Percentiles rank a stretch among this genome's conserved stretches.
Conservation (phyloP, 2,329 filamentous ascomycete species). For the Pseudogymnoascus verrucosus region DNA sequence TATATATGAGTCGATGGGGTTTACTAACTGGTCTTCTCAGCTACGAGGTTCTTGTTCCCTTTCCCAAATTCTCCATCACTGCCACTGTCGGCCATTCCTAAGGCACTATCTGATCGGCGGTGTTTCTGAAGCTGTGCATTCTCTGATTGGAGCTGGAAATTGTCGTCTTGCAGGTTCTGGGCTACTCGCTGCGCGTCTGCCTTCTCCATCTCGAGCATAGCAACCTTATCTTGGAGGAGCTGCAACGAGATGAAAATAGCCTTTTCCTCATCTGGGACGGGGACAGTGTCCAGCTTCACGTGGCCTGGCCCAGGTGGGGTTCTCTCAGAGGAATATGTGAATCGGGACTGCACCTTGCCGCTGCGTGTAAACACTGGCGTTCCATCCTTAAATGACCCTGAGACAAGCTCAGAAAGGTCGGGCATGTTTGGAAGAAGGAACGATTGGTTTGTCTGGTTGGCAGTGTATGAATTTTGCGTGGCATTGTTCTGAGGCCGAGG, state of each 20-base stretch:
- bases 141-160: constrained; percentile 41
- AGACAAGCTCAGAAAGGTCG: constrained; percentile 54
- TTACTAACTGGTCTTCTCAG: constrained; percentile 50
- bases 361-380: constrained; percentile 41
- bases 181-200: constrained; percentile 40
- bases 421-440: constrained; percentile 54
- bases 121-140: constrained; percentile 33
- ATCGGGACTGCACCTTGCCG: constrained; percentile 44
- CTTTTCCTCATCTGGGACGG: constrained; percentile 54
- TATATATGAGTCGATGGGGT: neutral
- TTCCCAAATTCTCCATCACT: constrained; percentile 36
- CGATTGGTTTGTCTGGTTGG: constrained; percentile 47
- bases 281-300: constrained; percentile 42
- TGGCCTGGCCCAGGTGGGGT: constrained; percentile 31
- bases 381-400: constrained; percentile 33
- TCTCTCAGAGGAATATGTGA: constrained; percentile 38
- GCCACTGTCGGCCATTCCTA: constrained; percentile 26
- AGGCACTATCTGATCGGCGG: constrained; percentile 38
- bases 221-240: constrained; percentile 48
- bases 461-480: constrained; percentile 30
- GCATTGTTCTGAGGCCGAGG: constrained; percentile 21
- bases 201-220: constrained; percentile 47
- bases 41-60: constrained; percentile 34
- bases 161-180: constrained; percentile 43
- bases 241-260: constrained; percentile 53